Base-by-base conservation (phyloP, 768 basidiomycete genomes). In the Cystofilobasidium macerans region DNA sequence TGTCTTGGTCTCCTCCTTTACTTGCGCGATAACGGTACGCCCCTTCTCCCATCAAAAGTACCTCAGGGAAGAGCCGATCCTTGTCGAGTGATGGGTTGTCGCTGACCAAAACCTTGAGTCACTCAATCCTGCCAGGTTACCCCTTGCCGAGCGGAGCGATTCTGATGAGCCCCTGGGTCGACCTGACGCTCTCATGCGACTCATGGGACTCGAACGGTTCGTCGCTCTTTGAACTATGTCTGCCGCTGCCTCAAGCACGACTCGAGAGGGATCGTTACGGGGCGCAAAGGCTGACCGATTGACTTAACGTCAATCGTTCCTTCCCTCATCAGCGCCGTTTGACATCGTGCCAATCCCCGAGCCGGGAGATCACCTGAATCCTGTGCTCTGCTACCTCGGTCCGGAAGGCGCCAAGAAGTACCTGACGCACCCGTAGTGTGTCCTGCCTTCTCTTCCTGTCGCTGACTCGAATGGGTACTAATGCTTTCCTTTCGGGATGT, bases 141-240 rank as follows among this genome's bases (percentile, higher is more conserved):
- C 82, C 86, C 0, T 72, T 94, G 7, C 94, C 94, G 12, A 83
- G 86, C 33, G 89, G 86, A 4, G 86, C 86, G 11, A 88, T 98
- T 33, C 75, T 95, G 43, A 85, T 98, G 83, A 91, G 87, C 28
- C 92, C 92, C 6, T 97, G 92, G 92, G 90, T 94, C 70, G 91
- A 92, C 86, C 77, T 99, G 69, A 97, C 95, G 0, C 89, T 95
- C 84, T 93, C 90, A 70, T 97, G 92, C 75, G 89, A 92, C 64
- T 94, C 91, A n/a, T 98, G 94, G 90, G 90, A 94, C 35, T 88
- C 87, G 64, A 97, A 97, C 75, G 84, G 86, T 32, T 77, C 81
- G n/a, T 92, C 80, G 75, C 90, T 92, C 74, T 84, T 93, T 13
- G 3, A 22, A 33, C 22, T 26, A 56, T 2, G 6, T 5, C 53